Evolutionary conservation across 805 yeast genomes (phyloP).

Genomic region (Yarrowia phangngaensis): DNA sequence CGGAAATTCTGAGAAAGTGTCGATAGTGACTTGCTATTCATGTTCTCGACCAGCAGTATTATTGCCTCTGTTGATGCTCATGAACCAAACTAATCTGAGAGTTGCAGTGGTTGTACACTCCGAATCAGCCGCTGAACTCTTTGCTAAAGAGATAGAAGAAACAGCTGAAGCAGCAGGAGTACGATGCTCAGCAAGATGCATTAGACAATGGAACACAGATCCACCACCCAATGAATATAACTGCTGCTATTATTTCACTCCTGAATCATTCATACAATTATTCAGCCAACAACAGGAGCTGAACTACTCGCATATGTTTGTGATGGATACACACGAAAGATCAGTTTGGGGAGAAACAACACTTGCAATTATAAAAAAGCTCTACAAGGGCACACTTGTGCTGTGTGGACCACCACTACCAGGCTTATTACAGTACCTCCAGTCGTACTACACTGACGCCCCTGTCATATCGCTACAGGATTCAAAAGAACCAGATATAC

Average conservation of each 20-base stretch:
- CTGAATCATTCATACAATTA: constrained; percentile 1
- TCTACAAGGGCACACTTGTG: neutral
- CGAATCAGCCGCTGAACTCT: neutral
- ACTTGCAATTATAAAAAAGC: neutral
- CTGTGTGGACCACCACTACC: neutral
- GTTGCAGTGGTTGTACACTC: constrained; percentile 9
- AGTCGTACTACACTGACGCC: neutral
- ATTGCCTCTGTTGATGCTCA: constrained; percentile 7
- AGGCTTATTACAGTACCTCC: neutral
- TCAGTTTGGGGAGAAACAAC: constrained; percentile 9
- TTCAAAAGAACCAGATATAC: neutral
- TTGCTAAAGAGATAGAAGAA: neutral
- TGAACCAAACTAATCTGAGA: constrained; percentile 1
- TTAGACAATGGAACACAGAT: constrained; percentile 1
- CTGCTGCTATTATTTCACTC: constrained; percentile 5
- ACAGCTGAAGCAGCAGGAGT: neutral
- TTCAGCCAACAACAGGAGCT: constrained; percentile 17
- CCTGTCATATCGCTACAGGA: constrained; percentile 9
- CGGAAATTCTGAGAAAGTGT: neutral
- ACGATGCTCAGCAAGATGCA: neutral
- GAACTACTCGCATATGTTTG: neutral
- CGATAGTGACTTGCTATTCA: constrained; percentile 2
- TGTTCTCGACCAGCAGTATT: constrained; percentile 5
- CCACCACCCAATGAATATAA: neutral
- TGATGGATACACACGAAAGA: constrained; percentile 9